Evolutionary conservation across 2,329 filamentous ascomycete genomes (phyloP), one percentile per base, ranked within the genome.

Genomic region (Catunica adiposa): DNA sequence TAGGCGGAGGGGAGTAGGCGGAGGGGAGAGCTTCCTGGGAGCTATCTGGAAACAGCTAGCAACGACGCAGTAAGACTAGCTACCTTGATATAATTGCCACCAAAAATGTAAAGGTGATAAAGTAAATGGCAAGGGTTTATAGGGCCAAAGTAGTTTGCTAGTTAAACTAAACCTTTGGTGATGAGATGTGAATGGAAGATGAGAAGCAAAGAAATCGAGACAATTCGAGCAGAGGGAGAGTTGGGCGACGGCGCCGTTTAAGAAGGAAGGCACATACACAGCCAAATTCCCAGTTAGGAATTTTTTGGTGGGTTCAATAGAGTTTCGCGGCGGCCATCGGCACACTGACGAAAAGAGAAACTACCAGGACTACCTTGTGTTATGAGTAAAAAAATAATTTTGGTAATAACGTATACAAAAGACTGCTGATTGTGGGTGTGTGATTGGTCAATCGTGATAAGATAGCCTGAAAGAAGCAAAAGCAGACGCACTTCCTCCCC

Each of bases 371-470:
- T 44, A 53, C 51, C 50, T 14, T 29, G 20, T 22, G 11, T 14
- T 22, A 48, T 26, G 23, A 42, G 17, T 42, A 31, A 38, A 48
- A 38, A 38, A 47, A 26, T 7, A 25, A 48, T 48, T 48, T 20
- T 11, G 31, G 53, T 31, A 55, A 51, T 56, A 25, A 37, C 46
- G 17, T 37, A 51, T 29, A 50, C 17, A 38, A 51, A 48, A 44
- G 7, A 20, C 50, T 9, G 8, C 23, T n/a, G 44, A 25, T 48
- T 48, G 44, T 48, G 44, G 11, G 44, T 15, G 23, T 57, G 34
- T 51, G 50, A 55, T 57, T 57, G 56, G 56, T 40, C 38, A 54
- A 42, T 31, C 17, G 17, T 47, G 47, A 58, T 55, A 58, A 58
- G 56, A 58, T 58, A 58, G 22, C 44, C 44, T 48, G 44, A 48